Evolutionary conservation across 2,329 filamentous ascomycete genomes (phyloP).

Genomic region (Aspergillus piperis): DNA sequence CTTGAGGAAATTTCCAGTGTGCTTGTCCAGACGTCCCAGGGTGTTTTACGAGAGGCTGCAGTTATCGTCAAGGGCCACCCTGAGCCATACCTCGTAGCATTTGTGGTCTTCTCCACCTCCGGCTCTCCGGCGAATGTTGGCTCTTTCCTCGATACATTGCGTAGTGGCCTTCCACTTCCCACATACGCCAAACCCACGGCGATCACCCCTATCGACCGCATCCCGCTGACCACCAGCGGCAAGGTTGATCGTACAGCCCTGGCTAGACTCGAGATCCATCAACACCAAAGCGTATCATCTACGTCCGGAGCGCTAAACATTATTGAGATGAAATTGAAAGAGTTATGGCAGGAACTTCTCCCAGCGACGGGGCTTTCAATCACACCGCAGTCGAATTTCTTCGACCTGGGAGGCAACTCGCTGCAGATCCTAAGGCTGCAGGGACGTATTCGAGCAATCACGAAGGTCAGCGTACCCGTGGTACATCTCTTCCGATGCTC

Average conservation of each 20-base stretch:
- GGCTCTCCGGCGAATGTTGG: background rate
- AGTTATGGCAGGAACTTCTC: background rate
- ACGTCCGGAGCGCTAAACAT: no score
- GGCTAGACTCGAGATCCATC: no score
- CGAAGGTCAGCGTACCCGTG: background rate
- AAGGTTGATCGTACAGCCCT: background rate
- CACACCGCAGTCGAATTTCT: conserved; percentile 18
- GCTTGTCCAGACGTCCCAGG: conserved; percentile 4
- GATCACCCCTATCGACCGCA: background rate
- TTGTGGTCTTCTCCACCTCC: background rate
- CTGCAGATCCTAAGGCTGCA: conserved; percentile 33
- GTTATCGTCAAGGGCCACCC: background rate
- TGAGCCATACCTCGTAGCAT: background rate
- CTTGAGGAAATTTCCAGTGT: conserved; percentile 10
- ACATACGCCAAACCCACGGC: background rate
- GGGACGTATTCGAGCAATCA: background rate
- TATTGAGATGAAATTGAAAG: background rate
- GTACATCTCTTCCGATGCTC: background rate
- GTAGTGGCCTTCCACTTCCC: background rate
- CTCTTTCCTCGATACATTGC: background rate
- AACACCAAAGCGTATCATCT: no score
- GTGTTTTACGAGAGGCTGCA: conserved; percentile 8
- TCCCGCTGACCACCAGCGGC: background rate
- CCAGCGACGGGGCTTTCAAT: background rate
- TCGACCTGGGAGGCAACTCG: conserved; percentile 32